phyloP scores from a whole-genome alignment of 805 yeast genomes.

The Vanderwaltozyma yarrowii region DNA sequence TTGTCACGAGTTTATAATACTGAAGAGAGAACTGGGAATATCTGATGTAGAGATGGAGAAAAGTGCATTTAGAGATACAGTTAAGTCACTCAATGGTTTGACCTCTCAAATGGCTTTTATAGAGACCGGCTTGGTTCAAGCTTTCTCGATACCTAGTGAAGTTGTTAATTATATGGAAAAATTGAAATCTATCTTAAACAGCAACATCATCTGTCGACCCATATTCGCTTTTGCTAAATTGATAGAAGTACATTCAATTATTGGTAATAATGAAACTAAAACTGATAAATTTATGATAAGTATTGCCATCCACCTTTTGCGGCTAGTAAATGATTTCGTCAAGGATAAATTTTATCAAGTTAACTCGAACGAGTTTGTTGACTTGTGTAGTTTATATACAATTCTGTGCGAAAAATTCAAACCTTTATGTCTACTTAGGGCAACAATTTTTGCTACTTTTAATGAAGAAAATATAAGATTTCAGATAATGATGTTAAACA shows the following conservation, averaged over 20 bases:
- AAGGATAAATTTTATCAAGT: conserved; percentile 11
- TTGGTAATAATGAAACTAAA: not conserved
- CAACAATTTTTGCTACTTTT: not conserved
- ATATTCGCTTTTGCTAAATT: conserved; percentile 8
- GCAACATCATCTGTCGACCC: conserved; percentile 1
- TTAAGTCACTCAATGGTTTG: conserved; percentile 4
- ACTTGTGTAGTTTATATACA: conserved; percentile 9
- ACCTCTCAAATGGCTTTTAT: conserved; percentile 8
- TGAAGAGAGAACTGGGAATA: conserved; percentile 20
- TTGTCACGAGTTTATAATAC: conserved; percentile 13
- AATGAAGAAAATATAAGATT: conserved; percentile 5
- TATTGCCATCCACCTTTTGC: conserved; percentile 7
- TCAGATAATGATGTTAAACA: conserved; percentile 7
- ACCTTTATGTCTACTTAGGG: not conserved
- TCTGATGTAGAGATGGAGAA: conserved; percentile 21
- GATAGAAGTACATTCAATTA: conserved; percentile 10
- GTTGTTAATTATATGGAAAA: conserved; percentile 6
- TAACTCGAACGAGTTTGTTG: conserved; percentile 11
- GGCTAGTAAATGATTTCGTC: conserved; percentile 10
- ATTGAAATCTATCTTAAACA: conserved; percentile 3
- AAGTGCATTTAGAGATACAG: conserved; percentile 17
- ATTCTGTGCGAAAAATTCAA: conserved; percentile 4
- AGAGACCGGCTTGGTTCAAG: conserved; percentile 10
- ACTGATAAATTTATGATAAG: conserved; percentile 2
- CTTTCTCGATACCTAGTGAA: conserved; percentile 3